Percentiles rank a stretch among this genome's conserved stretches.
phyloP scores from a whole-genome alignment of 2,329 filamentous ascomycete species.

The Ceratocystis cacaofunesta region DNA sequence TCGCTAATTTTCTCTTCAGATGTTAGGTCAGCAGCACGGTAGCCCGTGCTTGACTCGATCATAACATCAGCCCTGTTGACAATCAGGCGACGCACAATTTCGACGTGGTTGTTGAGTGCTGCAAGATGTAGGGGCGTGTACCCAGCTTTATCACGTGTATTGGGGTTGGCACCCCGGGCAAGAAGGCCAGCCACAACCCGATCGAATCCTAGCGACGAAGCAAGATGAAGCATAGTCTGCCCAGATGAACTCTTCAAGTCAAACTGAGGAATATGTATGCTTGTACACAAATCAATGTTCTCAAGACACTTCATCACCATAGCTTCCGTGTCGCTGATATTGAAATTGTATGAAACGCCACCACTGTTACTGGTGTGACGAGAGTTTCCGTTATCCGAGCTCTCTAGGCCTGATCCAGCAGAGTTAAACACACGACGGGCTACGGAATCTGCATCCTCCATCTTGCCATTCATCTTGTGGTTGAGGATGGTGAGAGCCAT shows the following conservation, averaged over 20 bases:
- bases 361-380: conserved; percentile 29
- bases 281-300: conserved; percentile 64
- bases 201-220: conserved; percentile 58
- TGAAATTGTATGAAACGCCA: conserved; percentile 29
- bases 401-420: conserved; percentile 23
- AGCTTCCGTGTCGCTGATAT: conserved; percentile 43
- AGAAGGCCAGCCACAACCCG: conserved; percentile 64
- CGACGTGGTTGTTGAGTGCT: conserved; percentile 56
- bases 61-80: conserved; percentile 58
- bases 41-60: conserved; percentile 29
- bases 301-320: conserved; percentile 62
- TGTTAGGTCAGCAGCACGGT: conserved; percentile 12
- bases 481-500: conserved; percentile 50
- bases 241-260: conserved; percentile 52
- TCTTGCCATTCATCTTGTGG: conserved; percentile 48
- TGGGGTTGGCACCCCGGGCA: conserved; percentile 61
- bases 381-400: conserved; percentile 14
- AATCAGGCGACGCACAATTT: conserved; percentile 63
- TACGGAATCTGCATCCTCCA: conserved; percentile 46
- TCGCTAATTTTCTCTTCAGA: conserved; percentile 4
- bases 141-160: conserved; percentile 60
- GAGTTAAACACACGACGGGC: conserved; percentile 44
- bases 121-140: conserved; percentile 75
- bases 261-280: conserved; percentile 48
- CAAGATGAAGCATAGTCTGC: conserved; percentile 69